Conservation (phyloP, 208 protist species). For the Wallacemonas sp. region DNA sequence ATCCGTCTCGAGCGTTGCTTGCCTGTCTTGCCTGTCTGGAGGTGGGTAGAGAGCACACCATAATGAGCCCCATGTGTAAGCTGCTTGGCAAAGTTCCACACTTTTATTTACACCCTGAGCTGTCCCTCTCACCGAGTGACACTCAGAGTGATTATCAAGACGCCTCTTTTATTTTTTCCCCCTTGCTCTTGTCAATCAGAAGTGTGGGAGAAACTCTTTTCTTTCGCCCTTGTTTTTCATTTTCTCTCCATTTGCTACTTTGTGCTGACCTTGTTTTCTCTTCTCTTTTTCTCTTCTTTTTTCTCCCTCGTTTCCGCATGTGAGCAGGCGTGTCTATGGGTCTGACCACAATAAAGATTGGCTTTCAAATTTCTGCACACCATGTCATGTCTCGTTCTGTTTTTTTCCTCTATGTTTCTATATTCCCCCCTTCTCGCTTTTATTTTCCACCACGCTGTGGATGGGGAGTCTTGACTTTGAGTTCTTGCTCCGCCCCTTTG, state of each 20-base stretch:
- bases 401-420: conserved; percentile 1
- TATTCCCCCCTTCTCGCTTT: background rate
- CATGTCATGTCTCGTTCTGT: too few species aligned
- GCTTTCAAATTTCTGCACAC: too few species aligned
- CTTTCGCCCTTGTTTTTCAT: background rate
- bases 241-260: background rate
- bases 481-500: background rate
- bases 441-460: background rate
- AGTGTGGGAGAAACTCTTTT: background rate
- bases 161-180: background rate
- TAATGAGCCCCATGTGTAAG: too few species aligned
- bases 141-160: too few species aligned
- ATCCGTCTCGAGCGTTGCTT: too few species aligned
- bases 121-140: too few species aligned
- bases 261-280: background rate
- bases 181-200: background rate
- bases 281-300: conserved; percentile 8
- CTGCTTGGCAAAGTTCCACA: too few species aligned
- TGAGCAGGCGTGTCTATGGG: background rate
- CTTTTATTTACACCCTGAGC: too few species aligned
- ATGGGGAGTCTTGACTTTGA: background rate
- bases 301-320: conserved; percentile 6
- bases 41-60: too few species aligned
- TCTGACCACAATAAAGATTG: too few species aligned
- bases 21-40: too few species aligned